phyloP scores from a whole-genome alignment of 257 asterid genomes.

The Echium plantagineum region DNA sequence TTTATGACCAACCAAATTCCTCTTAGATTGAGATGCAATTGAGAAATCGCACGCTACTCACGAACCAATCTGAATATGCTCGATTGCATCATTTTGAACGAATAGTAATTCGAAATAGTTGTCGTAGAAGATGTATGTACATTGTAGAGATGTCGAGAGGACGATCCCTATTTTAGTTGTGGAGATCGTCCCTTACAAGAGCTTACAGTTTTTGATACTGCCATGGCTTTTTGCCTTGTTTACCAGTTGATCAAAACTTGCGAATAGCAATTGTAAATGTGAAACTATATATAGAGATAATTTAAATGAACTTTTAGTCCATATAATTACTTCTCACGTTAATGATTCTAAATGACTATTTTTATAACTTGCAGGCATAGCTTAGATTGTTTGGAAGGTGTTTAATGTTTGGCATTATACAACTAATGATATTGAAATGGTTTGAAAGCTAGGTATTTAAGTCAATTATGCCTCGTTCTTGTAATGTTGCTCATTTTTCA shows the following conservation, averaged over 20 bases:
- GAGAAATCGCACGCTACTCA: not conserved
- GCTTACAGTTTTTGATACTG: not conserved
- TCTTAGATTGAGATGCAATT: not conserved
- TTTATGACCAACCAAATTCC: conserved; percentile 11
- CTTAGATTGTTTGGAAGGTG: too few species aligned
- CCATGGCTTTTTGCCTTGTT: not conserved
- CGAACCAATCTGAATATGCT: conserved; percentile 1
- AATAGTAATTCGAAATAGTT: not conserved
- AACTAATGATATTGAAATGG: too few species aligned
- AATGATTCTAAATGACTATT: not conserved
- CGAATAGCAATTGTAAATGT: not conserved
- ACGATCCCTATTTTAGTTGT: not conserved
- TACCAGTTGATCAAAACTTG: not conserved
- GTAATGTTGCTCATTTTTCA: too few species aligned
- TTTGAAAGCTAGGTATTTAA: too few species aligned
- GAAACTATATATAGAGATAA: not conserved
- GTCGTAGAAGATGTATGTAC: not conserved
- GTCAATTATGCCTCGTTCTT: too few species aligned
- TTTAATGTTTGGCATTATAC: too few species aligned
- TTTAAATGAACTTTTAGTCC: not conserved
- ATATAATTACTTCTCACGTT: not conserved
- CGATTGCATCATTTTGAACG: not conserved
- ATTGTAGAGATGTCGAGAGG: not conserved
- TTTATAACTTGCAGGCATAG: too few species aligned
- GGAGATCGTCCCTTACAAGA: conserved; percentile 1